These are phyloP conservation scores for Ceratocystis huliohia DNA, from an alignment of 2,329 filamentous ascomycete genomes.

Conservation along the genomic window DNA sequence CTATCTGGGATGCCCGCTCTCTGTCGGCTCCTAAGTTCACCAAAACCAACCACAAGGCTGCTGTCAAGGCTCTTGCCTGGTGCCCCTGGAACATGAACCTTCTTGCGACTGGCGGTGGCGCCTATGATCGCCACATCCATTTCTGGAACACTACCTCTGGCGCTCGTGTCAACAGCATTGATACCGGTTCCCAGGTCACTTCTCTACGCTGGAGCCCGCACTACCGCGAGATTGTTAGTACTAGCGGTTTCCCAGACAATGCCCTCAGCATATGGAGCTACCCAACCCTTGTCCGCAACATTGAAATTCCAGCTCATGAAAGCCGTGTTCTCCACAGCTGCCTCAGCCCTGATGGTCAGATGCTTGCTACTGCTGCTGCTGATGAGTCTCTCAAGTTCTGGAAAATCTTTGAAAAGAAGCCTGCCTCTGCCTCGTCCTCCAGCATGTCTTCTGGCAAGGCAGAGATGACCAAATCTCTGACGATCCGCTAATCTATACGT, in stretches of 20 bases:
- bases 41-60: conserved; percentile 98
- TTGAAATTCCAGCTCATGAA: conserved; percentile 96
- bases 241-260: conserved; percentile 97
- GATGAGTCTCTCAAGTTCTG: conserved; percentile 99
- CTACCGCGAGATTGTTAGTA: conserved; percentile 96
- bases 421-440: conserved; percentile 54
- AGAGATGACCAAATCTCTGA: conserved; percentile 88
- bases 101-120: conserved; percentile 88
- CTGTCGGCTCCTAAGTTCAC: conserved; percentile 93
- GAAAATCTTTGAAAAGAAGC: conserved; percentile 99
- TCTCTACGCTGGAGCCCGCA: conserved; percentile 91
- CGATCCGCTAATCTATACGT: conserved; percentile 51
- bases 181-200: conserved; percentile 95
- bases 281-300: conserved; percentile 88
- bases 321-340: conserved; percentile 93
- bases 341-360: conserved; percentile 93
- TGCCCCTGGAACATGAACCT: conserved; percentile 98
- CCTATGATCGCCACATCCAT: conserved; percentile 95
- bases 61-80: conserved; percentile 96
- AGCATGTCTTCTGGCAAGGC: conserved; percentile 64
- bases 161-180: conserved; percentile 96
- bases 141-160: conserved; percentile 99
- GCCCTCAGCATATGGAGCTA: conserved; percentile 99
- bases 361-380: conserved; percentile 87
- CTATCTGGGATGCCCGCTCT: conserved; percentile 95